These are phyloP conservation scores for Candida odintsovae DNA, from an alignment of 805 yeast genomes.

Conservation along the genomic window DNA sequence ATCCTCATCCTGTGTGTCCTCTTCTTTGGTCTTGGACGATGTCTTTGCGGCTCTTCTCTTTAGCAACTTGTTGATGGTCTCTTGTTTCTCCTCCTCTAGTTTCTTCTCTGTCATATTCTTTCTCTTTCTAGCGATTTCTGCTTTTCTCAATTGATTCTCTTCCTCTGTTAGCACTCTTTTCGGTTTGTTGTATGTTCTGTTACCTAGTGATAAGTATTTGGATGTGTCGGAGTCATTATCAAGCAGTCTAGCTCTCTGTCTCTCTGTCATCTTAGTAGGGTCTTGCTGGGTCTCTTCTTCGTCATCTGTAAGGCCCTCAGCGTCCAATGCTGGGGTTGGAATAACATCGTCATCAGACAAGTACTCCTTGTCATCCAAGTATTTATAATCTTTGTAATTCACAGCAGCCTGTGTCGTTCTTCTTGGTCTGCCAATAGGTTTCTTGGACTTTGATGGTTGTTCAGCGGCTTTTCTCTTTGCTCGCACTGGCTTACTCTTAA, in stretches of 20 bases:
- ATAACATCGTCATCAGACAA: slow-evolving; percentile 15
- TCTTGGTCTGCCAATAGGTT: slow-evolving; percentile 1
- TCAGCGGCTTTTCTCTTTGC: background rate
- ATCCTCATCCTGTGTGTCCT: slow-evolving; percentile 13
- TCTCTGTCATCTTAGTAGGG: slow-evolving; percentile 24
- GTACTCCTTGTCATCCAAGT: slow-evolving; percentile 12
- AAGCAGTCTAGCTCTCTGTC: slow-evolving; percentile 21
- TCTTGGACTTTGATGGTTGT: background rate
- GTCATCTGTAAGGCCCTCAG: slow-evolving; percentile 18
- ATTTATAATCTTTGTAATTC: slow-evolving; percentile 1
- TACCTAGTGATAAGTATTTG: slow-evolving; percentile 15
- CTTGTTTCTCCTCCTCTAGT: slow-evolving; percentile 88
- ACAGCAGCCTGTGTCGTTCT: background rate
- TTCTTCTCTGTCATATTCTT: slow-evolving; percentile 78
- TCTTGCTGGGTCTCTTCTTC: slow-evolving; percentile 16
- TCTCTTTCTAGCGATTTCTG: slow-evolving; percentile 85
- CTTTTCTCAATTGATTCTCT: slow-evolving; percentile 72
- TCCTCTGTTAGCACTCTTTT: slow-evolving; percentile 71
- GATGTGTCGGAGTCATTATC: slow-evolving; percentile 1
- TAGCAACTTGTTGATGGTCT: slow-evolving; percentile 79
- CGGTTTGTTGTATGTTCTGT: slow-evolving; percentile 20
- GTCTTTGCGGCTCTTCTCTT: slow-evolving; percentile 74
- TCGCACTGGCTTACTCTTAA: background rate
- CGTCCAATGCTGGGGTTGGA: slow-evolving; percentile 22
- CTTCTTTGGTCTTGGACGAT: slow-evolving; percentile 15